These are phyloP conservation scores for Ophiosphaerella narmari DNA, from an alignment of 2,329 filamentous ascomycete genomes.

Conservation along the genomic window DNA sequence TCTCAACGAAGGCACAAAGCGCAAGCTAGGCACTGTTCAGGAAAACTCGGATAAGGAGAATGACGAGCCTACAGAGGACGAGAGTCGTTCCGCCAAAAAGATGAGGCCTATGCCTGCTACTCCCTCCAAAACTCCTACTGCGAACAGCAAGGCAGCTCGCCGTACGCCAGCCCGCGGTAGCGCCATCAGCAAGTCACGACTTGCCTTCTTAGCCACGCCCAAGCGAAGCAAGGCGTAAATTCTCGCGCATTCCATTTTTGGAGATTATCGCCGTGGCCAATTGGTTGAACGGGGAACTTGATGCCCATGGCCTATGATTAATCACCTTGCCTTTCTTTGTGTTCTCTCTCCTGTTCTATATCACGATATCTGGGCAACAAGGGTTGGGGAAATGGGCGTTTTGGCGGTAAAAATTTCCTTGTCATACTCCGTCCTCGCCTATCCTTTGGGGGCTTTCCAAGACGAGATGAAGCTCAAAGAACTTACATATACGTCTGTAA, in stretches of 20 bases:
- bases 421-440: slow-evolving; percentile 6
- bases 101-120: slow-evolving; percentile 28
- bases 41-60: slow-evolving; percentile 53
- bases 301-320: slow-evolving; percentile 8
- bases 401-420: slow-evolving; percentile 13
- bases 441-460: slow-evolving; percentile 18
- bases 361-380: slow-evolving; percentile 16
- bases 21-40: slow-evolving; percentile 49
- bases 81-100: slow-evolving; percentile 43
- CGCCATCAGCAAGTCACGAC: slow-evolving; percentile 43
- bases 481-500: slow-evolving; percentile 20
- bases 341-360: slow-evolving; percentile 9
- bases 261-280: no score
- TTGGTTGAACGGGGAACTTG: background rate
- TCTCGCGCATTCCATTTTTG: background rate
- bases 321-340: background rate
- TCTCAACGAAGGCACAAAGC: slow-evolving; percentile 46
- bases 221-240: slow-evolving; percentile 40
- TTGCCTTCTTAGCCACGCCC: slow-evolving; percentile 46
- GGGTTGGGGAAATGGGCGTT: slow-evolving; percentile 12
- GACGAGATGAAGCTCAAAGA: slow-evolving; percentile 16
- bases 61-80: slow-evolving; percentile 30
- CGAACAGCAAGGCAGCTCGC: slow-evolving; percentile 36
- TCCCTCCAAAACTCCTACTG: slow-evolving; percentile 35
- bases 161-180: slow-evolving; percentile 34